Conservation (phyloP, 345 rosid genomes). For the Salix arbutifolia region DNA sequence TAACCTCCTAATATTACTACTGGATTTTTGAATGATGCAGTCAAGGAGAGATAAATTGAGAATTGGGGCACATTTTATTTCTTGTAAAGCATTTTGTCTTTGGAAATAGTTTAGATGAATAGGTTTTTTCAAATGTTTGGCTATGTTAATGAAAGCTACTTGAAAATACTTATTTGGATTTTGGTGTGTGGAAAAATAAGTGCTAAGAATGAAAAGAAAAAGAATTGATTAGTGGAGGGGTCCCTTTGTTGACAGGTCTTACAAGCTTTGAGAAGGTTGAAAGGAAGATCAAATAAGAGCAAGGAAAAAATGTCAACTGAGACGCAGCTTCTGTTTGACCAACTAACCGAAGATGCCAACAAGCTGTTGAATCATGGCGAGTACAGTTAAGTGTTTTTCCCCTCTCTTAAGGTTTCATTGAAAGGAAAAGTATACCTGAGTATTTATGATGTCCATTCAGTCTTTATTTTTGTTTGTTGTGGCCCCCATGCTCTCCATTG, state of each 20-base stretch:
- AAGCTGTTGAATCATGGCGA: conserved; percentile 82
- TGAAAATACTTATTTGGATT: not conserved
- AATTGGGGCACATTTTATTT: not conserved
- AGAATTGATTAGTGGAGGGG: not conserved
- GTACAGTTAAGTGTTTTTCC: conserved; percentile 56
- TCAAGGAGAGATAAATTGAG: not conserved
- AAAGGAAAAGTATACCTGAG: not conserved
- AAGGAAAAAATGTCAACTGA: conserved; percentile 85
- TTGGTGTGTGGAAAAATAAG: not conserved
- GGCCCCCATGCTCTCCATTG: too few relatives aligned
- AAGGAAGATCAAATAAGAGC: conserved; percentile 67
- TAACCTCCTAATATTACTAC: not conserved
- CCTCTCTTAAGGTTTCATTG: not conserved
- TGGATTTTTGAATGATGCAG: not conserved
- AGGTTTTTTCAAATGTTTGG: too few relatives aligned
- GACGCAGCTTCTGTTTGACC: conserved; percentile 78
- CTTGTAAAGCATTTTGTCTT: not conserved
- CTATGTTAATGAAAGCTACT: too few relatives aligned
- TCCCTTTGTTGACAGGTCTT: conserved; percentile 49
- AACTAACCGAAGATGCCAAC: conserved; percentile 93
- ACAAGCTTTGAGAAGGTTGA: conserved; percentile 85
- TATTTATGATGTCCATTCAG: not conserved
- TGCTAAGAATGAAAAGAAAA: not conserved
- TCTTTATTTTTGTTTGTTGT: not conserved
- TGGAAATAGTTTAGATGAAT: not conserved